Evolutionary conservation across 148 eudicot genomes (phyloP).

Genomic region (Rhododendron simsii): DNA sequence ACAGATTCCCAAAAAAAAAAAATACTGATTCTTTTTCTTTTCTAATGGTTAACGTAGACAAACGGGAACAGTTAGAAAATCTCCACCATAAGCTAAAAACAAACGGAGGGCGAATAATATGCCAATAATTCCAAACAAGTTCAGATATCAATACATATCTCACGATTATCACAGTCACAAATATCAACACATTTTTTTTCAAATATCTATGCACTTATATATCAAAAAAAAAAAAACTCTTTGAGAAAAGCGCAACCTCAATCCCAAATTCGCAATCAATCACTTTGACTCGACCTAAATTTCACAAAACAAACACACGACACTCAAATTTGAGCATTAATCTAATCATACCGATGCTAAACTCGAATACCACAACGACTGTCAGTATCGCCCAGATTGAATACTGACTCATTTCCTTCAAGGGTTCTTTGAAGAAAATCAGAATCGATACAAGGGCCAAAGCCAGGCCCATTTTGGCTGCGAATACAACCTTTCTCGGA

Average conservation of each 20-base stretch:
- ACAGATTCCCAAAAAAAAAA: not conserved
- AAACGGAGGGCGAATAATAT: too few species aligned
- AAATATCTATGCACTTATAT: too few species aligned
- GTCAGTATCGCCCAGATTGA: conserved; percentile 68
- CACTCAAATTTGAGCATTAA: not conserved
- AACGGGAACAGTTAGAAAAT: not conserved
- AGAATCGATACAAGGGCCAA: conserved; percentile 47
- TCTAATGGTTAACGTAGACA: not conserved
- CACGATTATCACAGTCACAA: too few species aligned
- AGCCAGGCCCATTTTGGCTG: conserved; percentile 48
- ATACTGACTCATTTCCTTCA: conserved; percentile 27
- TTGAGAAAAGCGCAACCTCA: not conserved
- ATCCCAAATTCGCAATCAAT: not conserved
- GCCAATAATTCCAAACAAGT: too few species aligned
- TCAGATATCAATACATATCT: too few species aligned
- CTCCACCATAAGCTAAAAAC: too few species aligned
- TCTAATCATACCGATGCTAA: conserved; percentile 45
- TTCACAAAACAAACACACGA: not conserved
- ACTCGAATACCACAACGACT: conserved; percentile 61
- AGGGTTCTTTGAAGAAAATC: conserved; percentile 51
- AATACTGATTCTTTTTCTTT: not conserved
- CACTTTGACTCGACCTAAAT: not conserved
- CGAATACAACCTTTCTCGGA: conserved; percentile 52
- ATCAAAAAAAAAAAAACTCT: not conserved
- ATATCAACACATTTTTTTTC: too few species aligned